Evolutionary conservation across 2,329 filamentous ascomycete genomes (phyloP), one percentile per base, ranked within the genome.

Genomic region (Apiospora phragmitis): DNA sequence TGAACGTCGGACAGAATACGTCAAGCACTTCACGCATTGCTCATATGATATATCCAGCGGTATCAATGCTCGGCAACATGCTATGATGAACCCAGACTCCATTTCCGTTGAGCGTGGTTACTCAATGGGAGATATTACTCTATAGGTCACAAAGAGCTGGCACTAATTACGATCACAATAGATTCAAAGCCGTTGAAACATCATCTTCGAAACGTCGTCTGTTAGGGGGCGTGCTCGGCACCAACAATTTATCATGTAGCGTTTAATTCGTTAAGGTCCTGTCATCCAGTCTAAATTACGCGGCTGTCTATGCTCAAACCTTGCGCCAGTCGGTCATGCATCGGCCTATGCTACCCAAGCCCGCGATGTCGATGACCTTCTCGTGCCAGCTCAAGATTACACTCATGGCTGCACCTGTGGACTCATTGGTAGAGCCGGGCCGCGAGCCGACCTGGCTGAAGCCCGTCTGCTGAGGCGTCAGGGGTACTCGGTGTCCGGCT

Each of bases 341-440:
- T 77, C 96, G 90, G 73, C 94, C 93, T 83, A 99, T 96, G 81
- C 93, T 94, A 62, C 96, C 96, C 75, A 94, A 87, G 32, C 96
- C 96, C 47, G 94, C 94, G 78, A 98, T 91, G 78, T 99, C 96
- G 5, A 98, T 94, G 73, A 98, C 89, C 88, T 98, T 99, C 86
- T 99, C 96, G 80, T 99, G 96, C 96, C 96, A 99, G 83, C 94
- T 98, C 75, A 99, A 85, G 80, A 99, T 82, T 68, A 99, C 96
- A 80, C 96, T 98, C 96, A 98, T 98, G 69, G 92, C 93, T 70
- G 94, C 92, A 45, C 94, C 93, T 73, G 94, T 91, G 65, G 93
- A 92, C 79, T 92, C 90, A 79, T 85, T 88, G 47, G 84, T 79
- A 11, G 77, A 84, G 35, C 85, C 86, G 9, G 89, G 86, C 69